phyloP scores from a whole-genome alignment of 2,329 filamentous ascomycete species.

The Neofusicoccum kwambonambiense region DNA sequence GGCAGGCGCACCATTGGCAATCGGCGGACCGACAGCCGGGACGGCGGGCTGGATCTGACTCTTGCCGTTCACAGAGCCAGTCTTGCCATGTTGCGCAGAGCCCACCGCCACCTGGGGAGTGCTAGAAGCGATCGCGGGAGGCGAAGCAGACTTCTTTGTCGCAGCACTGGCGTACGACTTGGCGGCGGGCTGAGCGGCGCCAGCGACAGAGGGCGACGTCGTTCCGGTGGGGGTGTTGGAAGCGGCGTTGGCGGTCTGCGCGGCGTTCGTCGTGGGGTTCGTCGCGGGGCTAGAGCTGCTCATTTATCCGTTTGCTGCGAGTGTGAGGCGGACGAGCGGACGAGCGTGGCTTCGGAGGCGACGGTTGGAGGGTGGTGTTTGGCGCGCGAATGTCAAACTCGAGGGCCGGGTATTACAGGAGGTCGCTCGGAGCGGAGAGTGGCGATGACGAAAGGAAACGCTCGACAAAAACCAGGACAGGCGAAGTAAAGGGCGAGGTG shows the following conservation, averaged over 20 bases:
- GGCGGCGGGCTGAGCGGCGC: constrained; percentile 56
- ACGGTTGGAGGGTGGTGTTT: background rate
- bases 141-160: constrained; percentile 56
- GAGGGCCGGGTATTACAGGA: constrained; percentile 21
- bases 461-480: constrained; percentile 14
- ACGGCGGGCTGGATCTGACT: constrained; percentile 67
- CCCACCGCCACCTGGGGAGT: constrained; percentile 54
- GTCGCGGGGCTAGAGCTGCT: constrained; percentile 58
- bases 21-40: constrained; percentile 58
- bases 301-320: constrained; percentile 49
- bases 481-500: constrained; percentile 17
- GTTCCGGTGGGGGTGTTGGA: constrained; percentile 50
- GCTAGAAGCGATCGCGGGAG: constrained; percentile 50
- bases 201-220: constrained; percentile 52
- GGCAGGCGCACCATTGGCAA: constrained; percentile 63
- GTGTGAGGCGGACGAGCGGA: constrained; percentile 19
- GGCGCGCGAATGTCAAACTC: constrained; percentile 34
- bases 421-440: constrained; percentile 23
- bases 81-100: constrained; percentile 47
- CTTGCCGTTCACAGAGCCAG: constrained; percentile 72
- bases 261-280: constrained; percentile 49
- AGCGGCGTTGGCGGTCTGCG: constrained; percentile 47
- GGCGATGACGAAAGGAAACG: constrained; percentile 7
- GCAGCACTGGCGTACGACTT: constrained; percentile 63
- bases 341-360: constrained; percentile 19